Evolutionary conservation across 2,329 filamentous ascomycete species (phyloP).

Genomic region (Apiospora pterosperma): DNA sequence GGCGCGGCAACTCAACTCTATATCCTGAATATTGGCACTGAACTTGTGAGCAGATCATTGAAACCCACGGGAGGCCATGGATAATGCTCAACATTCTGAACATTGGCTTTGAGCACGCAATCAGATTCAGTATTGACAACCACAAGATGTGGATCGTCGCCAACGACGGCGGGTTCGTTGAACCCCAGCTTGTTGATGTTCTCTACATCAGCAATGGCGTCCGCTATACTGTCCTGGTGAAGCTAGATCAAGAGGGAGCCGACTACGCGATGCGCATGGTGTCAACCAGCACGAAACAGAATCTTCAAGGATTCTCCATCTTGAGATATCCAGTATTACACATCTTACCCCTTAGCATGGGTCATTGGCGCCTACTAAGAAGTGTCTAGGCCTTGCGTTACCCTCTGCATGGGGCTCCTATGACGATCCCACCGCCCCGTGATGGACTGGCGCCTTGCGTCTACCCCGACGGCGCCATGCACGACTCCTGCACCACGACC

Average conservation of each 20-base stretch:
- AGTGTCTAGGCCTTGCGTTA: neutral
- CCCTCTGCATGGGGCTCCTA: neutral
- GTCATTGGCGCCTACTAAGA: too few relatives aligned
- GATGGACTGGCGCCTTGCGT: neutral
- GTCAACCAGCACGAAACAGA: constrained; percentile 20
- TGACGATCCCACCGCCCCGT: neutral
- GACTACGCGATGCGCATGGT: constrained; percentile 19
- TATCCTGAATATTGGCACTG: neutral
- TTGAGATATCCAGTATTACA: constrained; percentile 13
- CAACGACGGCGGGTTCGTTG: constrained; percentile 20
- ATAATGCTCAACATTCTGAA: constrained; percentile 17
- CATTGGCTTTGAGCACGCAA: constrained; percentile 14
- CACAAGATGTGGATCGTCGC: constrained; percentile 20
- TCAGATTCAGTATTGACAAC: constrained; percentile 16
- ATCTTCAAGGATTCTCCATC: constrained; percentile 18
- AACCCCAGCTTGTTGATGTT: constrained; percentile 2
- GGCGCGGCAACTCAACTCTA: neutral
- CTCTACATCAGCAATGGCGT: constrained; percentile 17
- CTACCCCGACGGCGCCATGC: neutral
- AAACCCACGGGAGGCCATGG: constrained; percentile 12
- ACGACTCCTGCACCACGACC: neutral
- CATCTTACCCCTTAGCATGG: neutral
- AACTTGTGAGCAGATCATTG: constrained; percentile 8
- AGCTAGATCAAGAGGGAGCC: constrained; percentile 11
- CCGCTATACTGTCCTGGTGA: constrained; percentile 17